Percentiles rank a stretch among this genome's conserved stretches.
These are phyloP conservation scores for Metschnikowia continentalis DNA, from an alignment of 805 yeast species.

Conservation along the genomic window DNA sequence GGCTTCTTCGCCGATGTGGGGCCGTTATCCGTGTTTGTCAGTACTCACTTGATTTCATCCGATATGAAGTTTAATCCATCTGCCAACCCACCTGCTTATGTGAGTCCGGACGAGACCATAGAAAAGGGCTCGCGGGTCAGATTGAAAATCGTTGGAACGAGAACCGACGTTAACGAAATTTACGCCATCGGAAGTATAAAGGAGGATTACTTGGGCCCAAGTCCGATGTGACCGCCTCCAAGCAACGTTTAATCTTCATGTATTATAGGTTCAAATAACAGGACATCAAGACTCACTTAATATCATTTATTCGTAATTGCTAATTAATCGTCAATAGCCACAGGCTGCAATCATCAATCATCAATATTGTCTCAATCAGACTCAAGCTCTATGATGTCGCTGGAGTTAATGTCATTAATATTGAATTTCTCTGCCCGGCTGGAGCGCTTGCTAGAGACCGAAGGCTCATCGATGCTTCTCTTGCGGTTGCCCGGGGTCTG, in stretches of 20 bases:
- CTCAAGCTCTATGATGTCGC: conserved; percentile 17
- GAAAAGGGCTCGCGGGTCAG: conserved; percentile 93
- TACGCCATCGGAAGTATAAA: conserved; percentile 97
- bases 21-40: conserved; percentile 89
- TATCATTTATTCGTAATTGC: neutral
- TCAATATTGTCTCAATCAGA: neutral
- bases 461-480: conserved; percentile 8
- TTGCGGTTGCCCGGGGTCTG: conserved; percentile 11
- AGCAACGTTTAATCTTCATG: conserved; percentile 6
- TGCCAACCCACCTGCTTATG: conserved; percentile 97
- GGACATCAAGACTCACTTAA: neutral
- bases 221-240: conserved; percentile 31
- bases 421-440: conserved; percentile 10
- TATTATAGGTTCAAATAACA: conserved; percentile 9
- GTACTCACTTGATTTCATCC: conserved; percentile 90
- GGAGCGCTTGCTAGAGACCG: conserved; percentile 8
- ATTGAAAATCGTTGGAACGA: conserved; percentile 92
- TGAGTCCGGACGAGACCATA: conserved; percentile 89
- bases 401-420: conserved; percentile 8
- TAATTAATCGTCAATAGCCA: neutral
- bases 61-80: conserved; percentile 93
- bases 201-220: conserved; percentile 94
- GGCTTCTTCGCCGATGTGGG: conserved; percentile 99
- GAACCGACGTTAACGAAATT: conserved; percentile 95
- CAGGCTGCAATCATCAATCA: neutral